Base-by-base conservation (phyloP, 768 basidiomycete species). In the Mrakia frigida region DNA sequence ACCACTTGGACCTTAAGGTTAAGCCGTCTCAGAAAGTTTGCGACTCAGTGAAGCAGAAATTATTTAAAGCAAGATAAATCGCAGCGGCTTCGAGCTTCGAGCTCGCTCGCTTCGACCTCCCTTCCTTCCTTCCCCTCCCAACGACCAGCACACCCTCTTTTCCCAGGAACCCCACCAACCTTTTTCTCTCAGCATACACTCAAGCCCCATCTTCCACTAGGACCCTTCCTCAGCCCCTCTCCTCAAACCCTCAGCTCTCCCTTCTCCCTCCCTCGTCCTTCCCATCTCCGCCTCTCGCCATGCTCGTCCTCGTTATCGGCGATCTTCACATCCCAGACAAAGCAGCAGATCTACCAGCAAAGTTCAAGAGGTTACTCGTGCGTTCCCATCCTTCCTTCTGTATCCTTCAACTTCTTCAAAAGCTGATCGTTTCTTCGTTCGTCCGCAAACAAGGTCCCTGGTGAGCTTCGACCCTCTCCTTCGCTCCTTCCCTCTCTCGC, bases 281-380 rank as follows among this genome's bases (percentile, higher is more conserved):
- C 52, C 35, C 53, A 28, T 21, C 25, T 59, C 46, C 69, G 14
- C 69, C 69, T 7, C 43, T n/a, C 35, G 60, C 11, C 41, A 71
- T 77, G 70, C 91, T 98, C 79, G 96, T 99, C 59, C 91, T 98
- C 75, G 89, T 97, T 81, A 93, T 98, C 79, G 96, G 96, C 71
- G 97, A 99, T 86, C 88, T 98, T 31, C 95, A 98, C 83, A 98
- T 98, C 81, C 97, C 97, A 1, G 91, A 93, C 82, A 86, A 86
- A 13, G 73, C 65, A 9, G 67, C 73, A 82, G 97, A 97, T 81
- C 88, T 99, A 13, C 95, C 97, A 0, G 86, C 89, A 21, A 98
- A 98, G 85, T 99, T 99, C 86, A 95, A 96, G 86, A 97, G 98
- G 82, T 90, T 98, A 1, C 87, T 99, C 4, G 88, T 89, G 46